Base-by-base conservation (phyloP, 83 land plant genomes). In the Picea abies region DNA sequence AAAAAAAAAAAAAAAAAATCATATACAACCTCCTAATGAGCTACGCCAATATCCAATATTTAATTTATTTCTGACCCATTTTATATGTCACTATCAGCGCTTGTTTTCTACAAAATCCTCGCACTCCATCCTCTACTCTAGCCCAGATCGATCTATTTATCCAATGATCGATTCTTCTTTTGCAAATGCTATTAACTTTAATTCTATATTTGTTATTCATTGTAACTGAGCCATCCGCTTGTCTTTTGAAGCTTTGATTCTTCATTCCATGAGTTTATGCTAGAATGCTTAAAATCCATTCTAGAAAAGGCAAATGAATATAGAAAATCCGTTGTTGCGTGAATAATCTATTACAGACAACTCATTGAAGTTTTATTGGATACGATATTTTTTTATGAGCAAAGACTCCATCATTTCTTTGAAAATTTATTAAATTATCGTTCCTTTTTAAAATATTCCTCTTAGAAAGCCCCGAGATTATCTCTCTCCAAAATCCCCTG, bases 241-340 rank as follows among this genome's bases (percentile, higher is more conserved):
- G 5, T 5, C 14, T 75, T 75, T 20, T 49, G 60, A 60, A 75
- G 78, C 29, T 25, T n/a, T 29, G 78, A 75, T 23, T 44, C 58
- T 75, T 75, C 78, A 3, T 49, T 75, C 22, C 26, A 75, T 29
- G 32, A 75, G 60, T 75, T 41, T 73, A 41, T 73, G 15, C 56
- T 49, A 49, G 60, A 75, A 49, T 75, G 78, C 29, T 75, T 60
- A 23, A 75, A 75, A 75, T 75, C 29, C 78, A 75, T 75, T 56
- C 29, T 47, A 10, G 22, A 75, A 14, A 75, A 75, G 78, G 78
- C 78, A 47, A 75, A 49, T 25, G 78, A 75, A 47, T 17, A 20
- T 58, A 10, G 15, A 0, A 60, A 75, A 49, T 75, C 78, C 5
- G 12, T 75, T 4, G 78, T 60, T 22, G 41, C 49, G 5, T 75